Conservation (phyloP, 495 filamentous ascomycete genomes). For the Talaromyces adpressus region DNA sequence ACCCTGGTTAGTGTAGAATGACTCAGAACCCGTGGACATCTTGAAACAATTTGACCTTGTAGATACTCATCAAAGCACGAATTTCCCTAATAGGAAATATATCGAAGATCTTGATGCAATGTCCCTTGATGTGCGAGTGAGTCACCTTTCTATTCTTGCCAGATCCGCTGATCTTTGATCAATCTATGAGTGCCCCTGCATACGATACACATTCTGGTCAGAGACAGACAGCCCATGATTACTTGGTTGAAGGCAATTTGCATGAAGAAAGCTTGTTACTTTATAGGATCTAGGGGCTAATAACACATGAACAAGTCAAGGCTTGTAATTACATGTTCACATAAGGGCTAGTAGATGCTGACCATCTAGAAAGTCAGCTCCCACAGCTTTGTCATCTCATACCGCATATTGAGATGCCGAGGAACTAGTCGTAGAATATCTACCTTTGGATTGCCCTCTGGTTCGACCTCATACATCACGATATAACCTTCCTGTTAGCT, state of each 20-base stretch:
- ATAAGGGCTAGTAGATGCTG: neutral
- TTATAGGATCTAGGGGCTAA: neutral
- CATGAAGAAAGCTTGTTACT: neutral
- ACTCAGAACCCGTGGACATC: neutral
- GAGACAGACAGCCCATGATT: neutral
- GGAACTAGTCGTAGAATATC: no score
- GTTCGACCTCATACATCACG: no score
- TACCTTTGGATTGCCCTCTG: no score
- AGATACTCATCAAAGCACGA: neutral
- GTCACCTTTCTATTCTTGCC: neutral
- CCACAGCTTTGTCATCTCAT: no score
- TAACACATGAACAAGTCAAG: neutral
- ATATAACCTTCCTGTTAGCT: no score
- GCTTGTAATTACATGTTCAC: neutral
- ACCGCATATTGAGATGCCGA: no score
- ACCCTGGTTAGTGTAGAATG: neutral
- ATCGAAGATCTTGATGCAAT: neutral
- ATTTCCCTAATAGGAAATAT: neutral
- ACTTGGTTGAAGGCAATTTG: neutral
- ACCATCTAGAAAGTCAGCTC: neutral
- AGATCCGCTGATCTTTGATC: neutral
- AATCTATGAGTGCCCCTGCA: neutral
- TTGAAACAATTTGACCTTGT: neutral
- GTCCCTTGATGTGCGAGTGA: neutral
- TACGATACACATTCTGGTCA: neutral